phyloP scores from a whole-genome alignment of 2,329 filamentous ascomycete genomes.

The Arthrobotrys conoides region DNA sequence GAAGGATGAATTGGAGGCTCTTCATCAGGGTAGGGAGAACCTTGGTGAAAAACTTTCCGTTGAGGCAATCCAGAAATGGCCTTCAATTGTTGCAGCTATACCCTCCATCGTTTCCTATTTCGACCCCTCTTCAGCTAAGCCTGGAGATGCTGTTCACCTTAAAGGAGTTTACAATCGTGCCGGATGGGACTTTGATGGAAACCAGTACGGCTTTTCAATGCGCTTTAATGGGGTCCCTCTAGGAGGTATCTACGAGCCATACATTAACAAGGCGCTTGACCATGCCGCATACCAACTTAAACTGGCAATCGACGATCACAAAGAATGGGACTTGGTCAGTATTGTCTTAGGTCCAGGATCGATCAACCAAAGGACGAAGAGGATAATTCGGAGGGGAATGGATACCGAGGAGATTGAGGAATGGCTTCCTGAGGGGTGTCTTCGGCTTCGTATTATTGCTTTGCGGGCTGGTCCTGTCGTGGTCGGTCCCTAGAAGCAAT shows the following conservation, averaged over 20 bases:
- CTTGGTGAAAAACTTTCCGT: conserved; percentile 33
- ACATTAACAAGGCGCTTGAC: conserved; percentile 36
- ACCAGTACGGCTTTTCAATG: conserved; percentile 51
- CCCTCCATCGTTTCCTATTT: conserved; percentile 35
- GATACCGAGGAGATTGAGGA: conserved; percentile 29
- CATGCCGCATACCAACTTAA: conserved; percentile 39
- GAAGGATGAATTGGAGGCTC: conserved; percentile 34
- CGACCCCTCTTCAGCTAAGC: conserved; percentile 38
- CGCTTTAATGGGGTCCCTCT: conserved; percentile 42
- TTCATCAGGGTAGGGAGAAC: conserved; percentile 18
- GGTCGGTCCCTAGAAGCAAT: conserved; percentile 31
- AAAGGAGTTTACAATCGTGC: conserved; percentile 41
- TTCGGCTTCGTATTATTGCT: conserved; percentile 41
- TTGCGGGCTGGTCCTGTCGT: conserved; percentile 37
- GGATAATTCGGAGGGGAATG: conserved; percentile 33
- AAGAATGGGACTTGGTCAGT: conserved; percentile 40
- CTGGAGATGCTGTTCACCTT: conserved; percentile 40
- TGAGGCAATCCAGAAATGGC: conserved; percentile 45
- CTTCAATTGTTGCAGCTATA: conserved; percentile 36
- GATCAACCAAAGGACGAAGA: conserved; percentile 38
- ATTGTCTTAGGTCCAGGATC: conserved; percentile 37
- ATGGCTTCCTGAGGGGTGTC: conserved; percentile 32
- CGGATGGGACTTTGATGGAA: conserved; percentile 49
- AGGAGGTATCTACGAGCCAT: conserved; percentile 36
- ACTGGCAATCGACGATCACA: conserved; percentile 45